Evolutionary conservation across 2,329 filamentous ascomycete genomes (phyloP).

Genomic region (Neofusicoccum cordaticola): DNA sequence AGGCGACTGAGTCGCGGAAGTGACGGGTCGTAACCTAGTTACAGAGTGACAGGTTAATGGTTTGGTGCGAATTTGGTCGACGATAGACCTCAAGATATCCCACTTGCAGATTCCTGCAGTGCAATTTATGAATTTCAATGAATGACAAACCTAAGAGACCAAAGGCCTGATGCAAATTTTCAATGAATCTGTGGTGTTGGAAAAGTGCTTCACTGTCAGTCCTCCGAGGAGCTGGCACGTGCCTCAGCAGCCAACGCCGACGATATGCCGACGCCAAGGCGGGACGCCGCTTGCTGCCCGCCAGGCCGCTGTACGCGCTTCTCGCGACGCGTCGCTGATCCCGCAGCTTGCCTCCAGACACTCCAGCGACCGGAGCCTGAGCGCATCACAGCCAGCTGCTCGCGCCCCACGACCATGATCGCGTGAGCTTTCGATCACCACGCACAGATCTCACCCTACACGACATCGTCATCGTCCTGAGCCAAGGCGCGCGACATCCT

Average conservation of each 20-base stretch:
- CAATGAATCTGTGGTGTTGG: no score
- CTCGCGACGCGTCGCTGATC: constrained; percentile 13
- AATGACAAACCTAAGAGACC: neutral
- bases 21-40: constrained; percentile 1
- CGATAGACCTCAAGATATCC: constrained; percentile 12
- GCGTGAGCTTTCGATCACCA: neutral
- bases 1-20: constrained; percentile 8
- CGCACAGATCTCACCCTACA: neutral
- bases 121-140: constrained; percentile 3
- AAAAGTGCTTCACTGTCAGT: no score
- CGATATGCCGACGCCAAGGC: neutral
- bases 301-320: neutral
- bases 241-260: neutral
- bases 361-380: neutral
- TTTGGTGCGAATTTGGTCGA: constrained; percentile 4
- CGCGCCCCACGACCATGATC: constrained; percentile 4
- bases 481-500: neutral
- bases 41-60: neutral
- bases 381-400: neutral
- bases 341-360: constrained; percentile 6
- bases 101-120: constrained; percentile 6
- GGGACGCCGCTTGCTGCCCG: neutral
- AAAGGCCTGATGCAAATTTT: neutral
- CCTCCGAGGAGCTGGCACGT: neutral
- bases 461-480: neutral